These are phyloP conservation scores for Ceratocystis diversiconidia DNA, from an alignment of 2,329 filamentous ascomycete species.

Conservation along the genomic window DNA sequence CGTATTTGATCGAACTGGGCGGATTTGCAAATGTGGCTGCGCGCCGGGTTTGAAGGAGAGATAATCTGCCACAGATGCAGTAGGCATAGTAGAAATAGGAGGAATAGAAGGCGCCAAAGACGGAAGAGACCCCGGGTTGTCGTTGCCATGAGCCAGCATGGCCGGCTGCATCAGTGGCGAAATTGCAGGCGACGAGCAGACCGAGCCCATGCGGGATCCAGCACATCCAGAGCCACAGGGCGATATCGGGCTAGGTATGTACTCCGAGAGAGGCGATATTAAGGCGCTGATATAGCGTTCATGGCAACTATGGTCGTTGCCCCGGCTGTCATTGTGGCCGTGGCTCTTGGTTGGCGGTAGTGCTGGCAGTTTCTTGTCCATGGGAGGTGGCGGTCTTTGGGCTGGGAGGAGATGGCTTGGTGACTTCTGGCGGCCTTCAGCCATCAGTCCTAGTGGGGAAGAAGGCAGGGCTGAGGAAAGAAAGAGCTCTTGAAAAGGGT, in stretches of 20 bases:
- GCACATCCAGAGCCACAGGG: background rate
- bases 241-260: background rate
- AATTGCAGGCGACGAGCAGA: background rate
- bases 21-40: background rate
- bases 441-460: background rate
- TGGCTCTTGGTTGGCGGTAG: background rate
- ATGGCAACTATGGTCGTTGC: background rate
- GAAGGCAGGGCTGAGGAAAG: background rate
- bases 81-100: too few species aligned
- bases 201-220: background rate
- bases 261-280: conserved; percentile 1
- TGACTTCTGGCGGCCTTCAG: background rate
- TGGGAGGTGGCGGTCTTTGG: background rate
- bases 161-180: background rate
- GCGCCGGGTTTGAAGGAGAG: background rate
- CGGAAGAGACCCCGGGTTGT: background rate
- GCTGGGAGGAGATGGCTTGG: background rate
- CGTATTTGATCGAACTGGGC: background rate
- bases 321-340: background rate
- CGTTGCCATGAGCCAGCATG: background rate
- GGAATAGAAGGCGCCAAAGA: background rate
- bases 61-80: background rate
- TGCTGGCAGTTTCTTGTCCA: background rate
- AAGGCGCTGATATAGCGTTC: background rate
- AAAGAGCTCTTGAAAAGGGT: background rate